Base-by-base conservation (phyloP, 148 eudicot genomes). In the Camellia granthamiana region DNA sequence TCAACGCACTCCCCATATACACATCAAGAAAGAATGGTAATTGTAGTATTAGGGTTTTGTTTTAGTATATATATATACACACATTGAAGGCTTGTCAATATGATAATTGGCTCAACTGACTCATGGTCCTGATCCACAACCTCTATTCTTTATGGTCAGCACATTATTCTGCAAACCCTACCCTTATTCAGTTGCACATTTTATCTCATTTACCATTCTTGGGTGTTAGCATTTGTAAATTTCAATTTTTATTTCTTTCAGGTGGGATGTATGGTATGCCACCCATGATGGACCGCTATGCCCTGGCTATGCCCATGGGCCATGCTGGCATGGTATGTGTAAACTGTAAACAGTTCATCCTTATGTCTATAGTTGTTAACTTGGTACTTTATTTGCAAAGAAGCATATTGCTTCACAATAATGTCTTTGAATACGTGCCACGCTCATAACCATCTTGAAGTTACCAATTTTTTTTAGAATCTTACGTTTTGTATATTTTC, bases 251-350 rank as follows among this genome's bases (percentile, higher is more conserved):
- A 70, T 21, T 7, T 52, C 15, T 62, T 76, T 61, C 89, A 93
- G 99, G 98, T 89, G 97, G 93, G 75, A 88, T 96, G 88, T 93
- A 93, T 80, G 91, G 92, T 69, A 84, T 93, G 88, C 98, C 97
- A 21, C 97, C 97, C 15, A 61, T 93, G 86, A 89, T 96, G 90
- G 97, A 93, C 59, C 95, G 94, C 23, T 92, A 90, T 89, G 95
- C 98, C 82, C 72, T 95, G 85, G 86, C 83, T 67, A 49, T 96
- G 90, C 93, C 91, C 43, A 85, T 92, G 90, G 88, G 86, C 73
- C 92, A 90, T 16, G 7, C 52, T 49, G 52, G 52, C 52, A 86
- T 92, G 98, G 99, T 96, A 88, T 78, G 89, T 78, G 7, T 69
- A 6, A 49, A n/a, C 66, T 78, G 7, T 69, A 6, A 49, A n/a